Base-by-base conservation (phyloP, 164 flowering plant genomes). In the Stephania cephalantha region DNA sequence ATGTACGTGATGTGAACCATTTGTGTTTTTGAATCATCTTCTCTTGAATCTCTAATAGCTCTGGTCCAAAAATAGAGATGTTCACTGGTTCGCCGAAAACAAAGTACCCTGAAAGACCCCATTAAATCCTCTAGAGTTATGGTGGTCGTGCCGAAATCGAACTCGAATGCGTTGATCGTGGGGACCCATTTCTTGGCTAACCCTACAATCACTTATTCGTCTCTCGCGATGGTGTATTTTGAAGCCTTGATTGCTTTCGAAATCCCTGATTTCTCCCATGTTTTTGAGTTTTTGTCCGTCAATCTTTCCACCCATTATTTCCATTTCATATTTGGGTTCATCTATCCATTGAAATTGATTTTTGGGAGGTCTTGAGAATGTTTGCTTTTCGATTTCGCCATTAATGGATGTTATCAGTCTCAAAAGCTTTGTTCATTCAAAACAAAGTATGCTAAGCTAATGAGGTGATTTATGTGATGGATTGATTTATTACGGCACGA, bases 91-190 rank as follows among this genome's bases (percentile, higher is more conserved):
- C 78, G 20, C 88, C 86, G 12, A 81, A 29, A 70, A 81, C 80
- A 46, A 84, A 73, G 42, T 35, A 84, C 2, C 84, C 85, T n/a
- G 0, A 86, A 84, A 12, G 84, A 48, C 48, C 84, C 61, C 22
- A 82, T 66, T 45, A 81, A 22, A 69, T 85, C 86, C 25, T 82
- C 85, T 5, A 85, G 66, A 1, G 84, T 84, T 1, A 84, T 46
- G 0, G 84, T 79, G 2, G 84, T 78, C 25, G 83, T 85, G 7
- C 87, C 87, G 85, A 86, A 85, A 2, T 81, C 78, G 69, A 85
- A 81, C n/a, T 84, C 63, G 53, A 85, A 85, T 0, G 81, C 74
- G 22, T 79, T 83, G 0, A 83, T 81, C 17, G 73, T 67, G 5
- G 73, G n/a, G 35, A 81, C 76, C 88, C 88, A 85, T 1, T 67